Percentiles rank a stretch among this genome's conserved stretches.
These are phyloP conservation scores for Sinapis alba DNA, from an alignment of 441 rosid genomes.

Conservation along the genomic window DNA sequence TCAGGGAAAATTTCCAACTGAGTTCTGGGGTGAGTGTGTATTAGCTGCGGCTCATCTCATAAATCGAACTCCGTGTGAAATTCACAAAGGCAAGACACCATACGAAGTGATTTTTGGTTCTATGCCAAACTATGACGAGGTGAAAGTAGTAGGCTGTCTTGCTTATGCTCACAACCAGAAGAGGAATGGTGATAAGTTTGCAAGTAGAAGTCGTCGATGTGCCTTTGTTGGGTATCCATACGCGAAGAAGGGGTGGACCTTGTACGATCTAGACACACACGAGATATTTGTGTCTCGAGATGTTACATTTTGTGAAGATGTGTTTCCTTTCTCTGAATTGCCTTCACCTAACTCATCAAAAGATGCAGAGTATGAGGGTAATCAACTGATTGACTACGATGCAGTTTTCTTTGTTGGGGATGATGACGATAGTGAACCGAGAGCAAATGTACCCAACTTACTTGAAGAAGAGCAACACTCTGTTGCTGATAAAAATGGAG, in stretches of 20 bases:
- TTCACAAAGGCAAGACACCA: background rate
- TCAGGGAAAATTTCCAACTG: background rate
- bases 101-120: background rate
- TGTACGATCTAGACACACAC: background rate
- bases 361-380: background rate
- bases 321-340: background rate
- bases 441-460: too few species aligned
- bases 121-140: background rate
- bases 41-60: background rate
- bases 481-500: too few species aligned
- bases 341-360: background rate
- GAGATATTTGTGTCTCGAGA: background rate
- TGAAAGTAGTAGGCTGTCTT: background rate
- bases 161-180: background rate
- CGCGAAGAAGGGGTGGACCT: background rate
- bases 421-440: background rate
- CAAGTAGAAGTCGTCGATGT: background rate
- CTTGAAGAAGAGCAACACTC: too few species aligned
- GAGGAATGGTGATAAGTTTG: background rate
- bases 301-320: background rate
- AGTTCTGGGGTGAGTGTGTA: background rate
- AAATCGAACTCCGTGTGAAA: background rate
- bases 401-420: background rate
- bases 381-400: background rate
- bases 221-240: background rate